Evolutionary conservation across 164 flowering plant genomes (phyloP), one percentile per base, ranked within the genome.

Genomic region (Hamamelis virginiana): DNA sequence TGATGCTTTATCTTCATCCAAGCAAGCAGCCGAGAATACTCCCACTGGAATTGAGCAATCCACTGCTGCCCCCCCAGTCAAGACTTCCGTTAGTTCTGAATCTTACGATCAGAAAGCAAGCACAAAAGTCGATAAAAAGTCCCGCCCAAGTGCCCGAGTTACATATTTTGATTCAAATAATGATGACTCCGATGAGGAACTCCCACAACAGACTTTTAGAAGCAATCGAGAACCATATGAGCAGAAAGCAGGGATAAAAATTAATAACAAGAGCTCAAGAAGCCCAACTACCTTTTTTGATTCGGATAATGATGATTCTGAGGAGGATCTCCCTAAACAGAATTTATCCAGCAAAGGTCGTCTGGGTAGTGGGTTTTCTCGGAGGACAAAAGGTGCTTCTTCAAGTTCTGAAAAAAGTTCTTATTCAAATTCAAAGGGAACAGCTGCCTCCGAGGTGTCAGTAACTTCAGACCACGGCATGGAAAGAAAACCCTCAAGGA

Each of bases 351-450:
- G 64, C 25, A 79, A 56, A 58, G 71, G 70, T 43, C 72, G 68
- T 69, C 25, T 56, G 10, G 75, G 71, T 59, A 46, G 74, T 27
- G 79, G 70, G 57, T 28, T 77, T 64, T 87, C 94, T 77, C 84
- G 82, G 62, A 81, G 93, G 80, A 84, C 91, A 46, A 87, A 75
- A 65, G 81, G 70, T 68, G 68, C 83, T 59, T 72, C 83, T 22
- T 18, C 65, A 70, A 63, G 33, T 16, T 46, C 80, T 43, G 63
- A 33, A 13, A 69, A 45, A 33, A 27, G 69, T 53, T 74, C 74
- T 22, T 8, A 59, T 50, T 66, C 69, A 26, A 45, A 59, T 50
- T 66, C 41, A 33, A 33, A 76, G 62, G 28, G 63, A 15, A 48
- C 25, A 22, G 65, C 53, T 56, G 57, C 67, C n/a, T 65, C 80